These are phyloP conservation scores for Suillus brevipes DNA, from an alignment of 768 basidiomycete genomes.

Conservation along the genomic window DNA sequence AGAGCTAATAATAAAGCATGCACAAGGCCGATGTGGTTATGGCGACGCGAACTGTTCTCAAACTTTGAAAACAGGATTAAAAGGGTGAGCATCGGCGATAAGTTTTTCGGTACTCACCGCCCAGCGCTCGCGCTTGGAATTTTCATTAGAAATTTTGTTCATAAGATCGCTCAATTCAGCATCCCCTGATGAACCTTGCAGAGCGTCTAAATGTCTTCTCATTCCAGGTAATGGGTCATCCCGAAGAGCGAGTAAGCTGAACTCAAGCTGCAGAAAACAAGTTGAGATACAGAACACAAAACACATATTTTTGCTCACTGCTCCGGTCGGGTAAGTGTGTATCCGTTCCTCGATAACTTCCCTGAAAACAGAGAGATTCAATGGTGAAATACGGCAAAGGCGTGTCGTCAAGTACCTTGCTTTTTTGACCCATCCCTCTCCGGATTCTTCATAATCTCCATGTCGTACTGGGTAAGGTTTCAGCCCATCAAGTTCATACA, in stretches of 20 bases:
- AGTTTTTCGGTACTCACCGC: slow-evolving; percentile 52
- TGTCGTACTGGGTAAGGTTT: slow-evolving; percentile 80
- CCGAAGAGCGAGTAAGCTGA: slow-evolving; percentile 86
- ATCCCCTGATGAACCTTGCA: slow-evolving; percentile 43
- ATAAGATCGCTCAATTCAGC: slow-evolving; percentile 53
- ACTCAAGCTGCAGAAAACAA: slow-evolving; percentile 65
- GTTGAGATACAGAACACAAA: slow-evolving; percentile 11
- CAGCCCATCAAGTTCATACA: slow-evolving; percentile 95
- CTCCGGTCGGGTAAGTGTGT: slow-evolving; percentile 83
- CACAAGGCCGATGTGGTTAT: slow-evolving; percentile 83
- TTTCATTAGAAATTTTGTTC: slow-evolving; percentile 63
- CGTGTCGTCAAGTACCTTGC: slow-evolving; percentile 57
- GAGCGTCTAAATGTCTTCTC: slow-evolving; percentile 53
- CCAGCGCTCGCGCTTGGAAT: slow-evolving; percentile 77
- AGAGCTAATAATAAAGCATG: slow-evolving; percentile 73
- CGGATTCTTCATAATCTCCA: slow-evolving; percentile 62
- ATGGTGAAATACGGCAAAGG: slow-evolving; percentile 11
- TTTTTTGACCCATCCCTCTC: slow-evolving; percentile 81
- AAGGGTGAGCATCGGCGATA: slow-evolving; percentile 5
- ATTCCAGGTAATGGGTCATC: slow-evolving; percentile 77
- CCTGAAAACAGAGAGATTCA: slow-evolving; percentile 39
- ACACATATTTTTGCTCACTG: slow-evolving; percentile 50
- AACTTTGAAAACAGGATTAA: slow-evolving; percentile 50
- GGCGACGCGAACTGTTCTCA: slow-evolving; percentile 82
- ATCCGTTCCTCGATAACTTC: slow-evolving; percentile 88